A percentile compares a stretch with the other conserved stretches of the same genome.
These are phyloP conservation scores for Ganoderma meredithae DNA, from an alignment of 1,284 basidiomycete genomes.

Conservation along the genomic window DNA sequence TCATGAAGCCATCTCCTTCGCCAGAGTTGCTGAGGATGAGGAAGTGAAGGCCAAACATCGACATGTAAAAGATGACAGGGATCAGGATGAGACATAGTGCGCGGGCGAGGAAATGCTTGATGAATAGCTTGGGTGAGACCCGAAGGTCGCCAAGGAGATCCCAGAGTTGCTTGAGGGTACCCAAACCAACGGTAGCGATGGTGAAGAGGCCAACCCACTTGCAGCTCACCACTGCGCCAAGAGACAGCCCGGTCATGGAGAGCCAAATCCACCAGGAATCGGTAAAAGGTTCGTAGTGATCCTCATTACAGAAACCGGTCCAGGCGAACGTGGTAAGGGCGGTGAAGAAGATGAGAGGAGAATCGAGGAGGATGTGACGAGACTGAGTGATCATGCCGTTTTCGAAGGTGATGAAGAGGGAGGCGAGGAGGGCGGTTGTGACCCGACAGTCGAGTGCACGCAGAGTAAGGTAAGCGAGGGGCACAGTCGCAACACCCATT, in stretches of 20 bases:
- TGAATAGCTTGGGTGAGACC: conserved; percentile 78
- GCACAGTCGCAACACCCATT: conserved; percentile 91
- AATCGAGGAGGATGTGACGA: conserved; percentile 96
- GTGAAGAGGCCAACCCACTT: conserved; percentile 99
- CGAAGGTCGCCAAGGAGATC: conserved; percentile 87
- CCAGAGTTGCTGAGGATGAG: conserved; percentile 88
- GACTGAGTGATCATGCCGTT: conserved; percentile 97
- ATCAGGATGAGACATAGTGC: conserved; percentile 89
- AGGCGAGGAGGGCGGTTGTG: conserved; percentile 89
- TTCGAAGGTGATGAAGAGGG: conserved; percentile 94
- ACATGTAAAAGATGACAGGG: conserved; percentile 91
- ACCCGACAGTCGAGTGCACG: conserved; percentile 91
- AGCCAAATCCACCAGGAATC: conserved; percentile 94
- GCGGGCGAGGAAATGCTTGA: conserved; percentile 88
- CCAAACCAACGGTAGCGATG: conserved; percentile 92
- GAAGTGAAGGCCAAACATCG: conserved; percentile 96
- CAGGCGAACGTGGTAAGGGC: conserved; percentile 89
- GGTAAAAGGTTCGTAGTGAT: conserved; percentile 85
- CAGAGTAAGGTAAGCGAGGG: conserved; percentile 92
- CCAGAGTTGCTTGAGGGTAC: conserved; percentile 92
- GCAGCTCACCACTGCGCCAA: conserved; percentile 92
- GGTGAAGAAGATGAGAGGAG: conserved; percentile 97
- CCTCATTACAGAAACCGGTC: conserved; percentile 91
- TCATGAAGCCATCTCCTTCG: conserved; percentile 99
- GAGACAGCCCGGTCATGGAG: conserved; percentile 84